phyloP scores from a whole-genome alignment of 768 basidiomycete species.

The Naganishia onofrii region DNA sequence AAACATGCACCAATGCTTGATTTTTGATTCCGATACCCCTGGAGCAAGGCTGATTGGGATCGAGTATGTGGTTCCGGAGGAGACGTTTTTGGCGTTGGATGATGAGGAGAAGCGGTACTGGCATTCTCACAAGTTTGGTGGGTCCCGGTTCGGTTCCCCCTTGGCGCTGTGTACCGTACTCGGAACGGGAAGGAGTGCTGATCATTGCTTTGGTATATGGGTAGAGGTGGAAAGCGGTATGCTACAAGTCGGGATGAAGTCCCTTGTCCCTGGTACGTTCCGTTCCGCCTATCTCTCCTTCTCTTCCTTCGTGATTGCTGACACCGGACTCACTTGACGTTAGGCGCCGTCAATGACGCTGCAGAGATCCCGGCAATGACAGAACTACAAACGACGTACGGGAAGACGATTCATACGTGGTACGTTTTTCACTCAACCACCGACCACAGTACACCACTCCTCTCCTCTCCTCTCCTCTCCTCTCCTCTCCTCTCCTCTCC shows the following conservation, averaged over 20 bases:
- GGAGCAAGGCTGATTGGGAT: constrained; percentile 60
- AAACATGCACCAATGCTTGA: constrained; percentile 57
- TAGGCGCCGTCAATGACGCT: constrained; percentile 40
- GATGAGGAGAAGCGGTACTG: constrained; percentile 51
- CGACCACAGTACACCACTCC: too few relatives aligned
- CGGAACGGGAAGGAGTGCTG: too few relatives aligned
- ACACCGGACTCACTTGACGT: too few relatives aligned
- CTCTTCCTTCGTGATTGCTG: too few relatives aligned
- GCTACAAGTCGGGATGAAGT: constrained; percentile 44
- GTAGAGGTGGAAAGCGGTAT: constrained; percentile 46
- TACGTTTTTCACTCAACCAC: constrained; percentile 23
- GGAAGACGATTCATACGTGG: constrained; percentile 54
- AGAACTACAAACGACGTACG: constrained; percentile 57
- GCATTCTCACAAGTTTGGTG: constrained; percentile 59
- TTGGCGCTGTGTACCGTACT: too few relatives aligned
- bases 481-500: too few relatives aligned
- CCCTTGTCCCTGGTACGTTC: constrained; percentile 42
- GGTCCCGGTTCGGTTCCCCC: constrained; percentile 45
- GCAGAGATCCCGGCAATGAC: constrained; percentile 54
- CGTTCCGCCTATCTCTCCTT: too few relatives aligned
- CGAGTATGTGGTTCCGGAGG: constrained; percentile 59
- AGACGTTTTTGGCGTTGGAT: constrained; percentile 51
- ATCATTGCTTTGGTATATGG: neutral
- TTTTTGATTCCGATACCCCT: constrained; percentile 56
- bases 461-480: too few relatives aligned